Base-by-base conservation (phyloP, 139 green algal species). In the Ulvella scutata region DNA sequence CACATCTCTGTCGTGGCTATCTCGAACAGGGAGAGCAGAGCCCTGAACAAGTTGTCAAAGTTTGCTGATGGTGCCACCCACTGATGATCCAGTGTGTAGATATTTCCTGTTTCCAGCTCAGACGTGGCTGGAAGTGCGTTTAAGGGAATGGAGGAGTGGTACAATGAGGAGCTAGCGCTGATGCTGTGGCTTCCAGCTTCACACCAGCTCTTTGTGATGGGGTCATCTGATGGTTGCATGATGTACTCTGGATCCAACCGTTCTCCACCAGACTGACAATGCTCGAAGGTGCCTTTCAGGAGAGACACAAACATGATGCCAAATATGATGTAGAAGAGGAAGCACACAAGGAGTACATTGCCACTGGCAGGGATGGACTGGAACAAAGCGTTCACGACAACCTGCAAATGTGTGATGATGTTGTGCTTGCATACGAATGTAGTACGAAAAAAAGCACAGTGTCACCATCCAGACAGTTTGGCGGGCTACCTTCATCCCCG, bases 251-350 rank as follows among this genome's bases (percentile, higher is more conserved):
- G 51, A 29, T 67, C 17, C 20, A 67, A 67, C 6, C 51, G 51
- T 1, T 23, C n/a, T 29, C 51, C 51, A 67, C n/a, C 9, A 26
- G 31, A n/a, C 17, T 67, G 51, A 29, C 51, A 67, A 26, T 67
- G 33, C 51, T 67, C 51, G 33, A 67, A 67, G 51, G 51, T 67
- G 17, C 51, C 83, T 28, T 78, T 81, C 61, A 91, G 62, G 23
- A 91, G 73, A 62, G 87, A 83, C 21, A 93, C 75, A 7, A 73
- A 83, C 40, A 93, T 79, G 62, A 93, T 88, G 29, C 76, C 86
- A 79, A 93, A 92, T 23, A 90, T 87, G 43, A 90, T 77, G 80
- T 86, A 90, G 77, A 93, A 87, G 23, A 90, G 80, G 33, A 85
- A 13, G 36, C 79, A 89, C 4, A 93, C 85, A 29, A 90, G 77